Conservation (phyloP, 2,329 filamentous ascomycete species). For the Teratosphaeria nubilosa region DNA sequence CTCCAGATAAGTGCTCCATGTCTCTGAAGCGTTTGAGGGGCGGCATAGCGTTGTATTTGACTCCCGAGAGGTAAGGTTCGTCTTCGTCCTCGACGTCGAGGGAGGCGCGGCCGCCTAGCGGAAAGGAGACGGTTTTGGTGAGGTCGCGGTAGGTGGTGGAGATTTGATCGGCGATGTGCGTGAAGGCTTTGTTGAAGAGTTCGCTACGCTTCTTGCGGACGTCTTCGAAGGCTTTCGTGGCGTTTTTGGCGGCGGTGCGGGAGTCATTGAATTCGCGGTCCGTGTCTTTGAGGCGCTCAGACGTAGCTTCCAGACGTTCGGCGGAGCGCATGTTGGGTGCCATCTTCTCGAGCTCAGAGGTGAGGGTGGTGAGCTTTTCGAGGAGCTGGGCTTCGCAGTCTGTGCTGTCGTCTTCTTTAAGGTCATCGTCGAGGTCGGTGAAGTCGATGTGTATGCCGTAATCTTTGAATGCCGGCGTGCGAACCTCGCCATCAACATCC, state of each 20-base stretch:
- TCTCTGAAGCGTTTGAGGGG: conserved; percentile 96
- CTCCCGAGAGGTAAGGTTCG: conserved; percentile 86
- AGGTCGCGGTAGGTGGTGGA: conserved; percentile 89
- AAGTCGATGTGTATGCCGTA: conserved; percentile 90
- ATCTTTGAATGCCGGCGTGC: conserved; percentile 58
- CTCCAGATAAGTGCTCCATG: conserved; percentile 96
- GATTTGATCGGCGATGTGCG: conserved; percentile 91
- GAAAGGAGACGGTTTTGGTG: conserved; percentile 81
- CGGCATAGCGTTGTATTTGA: conserved; percentile 98
- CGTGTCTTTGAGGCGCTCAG: conserved; percentile 69
- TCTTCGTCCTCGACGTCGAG: conserved; percentile 89
- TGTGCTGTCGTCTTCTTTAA: conserved; percentile 64
- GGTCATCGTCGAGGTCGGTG: conserved; percentile 66
- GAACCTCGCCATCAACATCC: conserved; percentile 70
- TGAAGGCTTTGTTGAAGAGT: conserved; percentile 90
- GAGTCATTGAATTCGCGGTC: conserved; percentile 86
- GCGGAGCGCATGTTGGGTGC: conserved; percentile 95
- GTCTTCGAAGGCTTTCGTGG: conserved; percentile 73
- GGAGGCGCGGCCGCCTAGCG: conserved; percentile 78
- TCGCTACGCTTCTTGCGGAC: conserved; percentile 76
- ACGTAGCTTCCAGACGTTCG: conserved; percentile 78
- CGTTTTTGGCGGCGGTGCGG: conserved; percentile 59
- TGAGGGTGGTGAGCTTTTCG: conserved; percentile 65
- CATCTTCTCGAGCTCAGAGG: conserved; percentile 78
- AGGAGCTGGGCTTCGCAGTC: conserved; percentile 65